Percentiles rank a stretch among this genome's conserved stretches.
phyloP scores from a whole-genome alignment of 1,284 basidiomycete species.

The Cutaneotrichosporon sp. region DNA sequence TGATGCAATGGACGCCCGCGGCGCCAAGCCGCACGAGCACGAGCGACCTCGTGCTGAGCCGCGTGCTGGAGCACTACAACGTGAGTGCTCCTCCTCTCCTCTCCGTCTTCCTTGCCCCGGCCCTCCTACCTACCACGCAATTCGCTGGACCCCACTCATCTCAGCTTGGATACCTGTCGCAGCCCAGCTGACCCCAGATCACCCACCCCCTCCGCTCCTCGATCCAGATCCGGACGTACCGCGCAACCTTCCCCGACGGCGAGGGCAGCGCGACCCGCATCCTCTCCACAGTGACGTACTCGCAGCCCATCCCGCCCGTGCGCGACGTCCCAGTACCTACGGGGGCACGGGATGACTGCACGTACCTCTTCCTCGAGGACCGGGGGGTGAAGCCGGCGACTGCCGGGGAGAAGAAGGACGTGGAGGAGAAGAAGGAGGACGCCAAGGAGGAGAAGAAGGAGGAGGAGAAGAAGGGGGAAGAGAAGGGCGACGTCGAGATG shows the following conservation, averaged over 20 bases:
- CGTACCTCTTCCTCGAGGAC: conserved; percentile 46
- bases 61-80: conserved; percentile 45
- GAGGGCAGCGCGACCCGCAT: conserved; percentile 18
- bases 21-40: conserved; percentile 32
- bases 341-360: conserved; percentile 33
- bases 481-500: neutral
- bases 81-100: conserved; percentile 26
- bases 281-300: conserved; percentile 40
- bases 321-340: conserved; percentile 22
- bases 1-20: conserved; percentile 45
- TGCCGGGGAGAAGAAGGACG: neutral
- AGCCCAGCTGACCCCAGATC: conserved; percentile 25
- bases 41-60: conserved; percentile 39
- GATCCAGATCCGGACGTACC: conserved; percentile 44
- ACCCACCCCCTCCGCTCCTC: conserved; percentile 35
- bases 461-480: conserved; percentile 1
- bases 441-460: neutral
- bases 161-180: no score
- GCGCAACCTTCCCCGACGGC: conserved; percentile 30
- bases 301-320: conserved; percentile 23
- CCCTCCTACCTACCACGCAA: no score
- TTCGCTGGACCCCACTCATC: no score
- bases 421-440: conserved; percentile 3
- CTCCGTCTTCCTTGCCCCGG: no score
- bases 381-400: conserved; percentile 14